Evolutionary conservation across 257 asterid species (phyloP).

Genomic region (Solanum sejunctum): DNA sequence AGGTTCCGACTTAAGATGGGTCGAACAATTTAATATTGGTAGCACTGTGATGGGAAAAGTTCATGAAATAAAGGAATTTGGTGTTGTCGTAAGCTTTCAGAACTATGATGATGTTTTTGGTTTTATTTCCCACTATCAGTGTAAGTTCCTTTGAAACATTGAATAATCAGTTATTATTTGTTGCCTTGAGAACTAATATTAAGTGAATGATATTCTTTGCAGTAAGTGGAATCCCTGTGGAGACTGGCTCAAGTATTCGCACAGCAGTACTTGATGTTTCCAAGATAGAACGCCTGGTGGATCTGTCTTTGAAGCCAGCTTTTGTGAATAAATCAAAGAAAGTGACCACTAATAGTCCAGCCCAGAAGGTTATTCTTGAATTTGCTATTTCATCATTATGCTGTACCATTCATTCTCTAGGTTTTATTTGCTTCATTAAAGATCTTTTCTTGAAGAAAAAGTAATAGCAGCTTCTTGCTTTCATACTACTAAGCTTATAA

Average conservation of each 20-base stretch:
- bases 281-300: slow-evolving; percentile 76
- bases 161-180: not conserved
- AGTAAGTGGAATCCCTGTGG: slow-evolving; percentile 57
- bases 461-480: not conserved
- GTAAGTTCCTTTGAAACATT: slow-evolving; percentile 34
- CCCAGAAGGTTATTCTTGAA: slow-evolving; percentile 43
- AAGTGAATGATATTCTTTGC: slow-evolving; percentile 11
- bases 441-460: not conserved
- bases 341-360: slow-evolving; percentile 18
- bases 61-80: slow-evolving; percentile 63
- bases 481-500: not conserved
- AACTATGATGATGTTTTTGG: slow-evolving; percentile 59
- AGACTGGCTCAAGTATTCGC: slow-evolving; percentile 37
- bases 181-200: not conserved
- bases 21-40: slow-evolving; percentile 41
- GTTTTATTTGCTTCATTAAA: not conserved
- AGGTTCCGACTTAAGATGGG: slow-evolving; percentile 42
- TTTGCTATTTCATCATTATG: not conserved
- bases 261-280: slow-evolving; percentile 89
- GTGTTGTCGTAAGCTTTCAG: slow-evolving; percentile 69
- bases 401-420: not conserved
- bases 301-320: slow-evolving; percentile 72
- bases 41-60: slow-evolving; percentile 67
- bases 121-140: slow-evolving; percentile 73
- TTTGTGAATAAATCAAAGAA: slow-evolving; percentile 30